Evolutionary conservation across 2,329 filamentous ascomycete species (phyloP), one percentile per base, ranked within the genome.

Genomic region (Pseudogymnoascus sp.): DNA sequence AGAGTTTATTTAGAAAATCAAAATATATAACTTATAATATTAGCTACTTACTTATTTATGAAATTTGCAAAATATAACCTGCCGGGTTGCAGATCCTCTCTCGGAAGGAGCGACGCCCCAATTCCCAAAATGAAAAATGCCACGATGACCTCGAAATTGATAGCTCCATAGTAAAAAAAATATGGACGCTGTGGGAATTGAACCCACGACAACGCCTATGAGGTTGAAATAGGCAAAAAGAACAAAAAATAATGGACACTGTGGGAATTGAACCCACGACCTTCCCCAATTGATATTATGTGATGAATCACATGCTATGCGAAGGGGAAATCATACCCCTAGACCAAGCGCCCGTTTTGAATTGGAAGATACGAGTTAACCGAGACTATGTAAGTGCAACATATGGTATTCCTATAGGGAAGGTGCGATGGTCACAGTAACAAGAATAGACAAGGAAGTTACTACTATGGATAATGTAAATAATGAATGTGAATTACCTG

Each of bases 251-350:
- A 19, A 19, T 19, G 50, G 50, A 56, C 50, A 56, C 11, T 56
- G 11, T 56, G 50, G 50, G 50, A 56, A 56, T 56, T 56, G 50
- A 56, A 56, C 50, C 50, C 50, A 56, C 11, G 50, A 56, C 50
- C 50, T 56, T 56, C 50, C 50, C 50, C 50, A 56, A 4, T 33
- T 19, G 31, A 6, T 6, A 29, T 7, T 6, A 29, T 2, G 26
- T 19, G 29, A 33, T 19, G n/a, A 21, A 33, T 33, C 50, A 56
- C 50, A 8, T 56, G 29, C 2, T 56, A 3, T 56, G 50, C 50
- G 50, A 56, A 56, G 50, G 50, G 50, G 50, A 56, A 56, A 56
- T 56, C 50, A 56, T 56, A 56, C 50, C 50, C 50, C 50, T 56
- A 56, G 50, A 56, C 50, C 50, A 56, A 56, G 11, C 50, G 50